A percentile compares a stretch with the other conserved stretches of the same genome.
Evolutionary conservation across 2,329 filamentous ascomycete genomes (phyloP).

Genomic region (Alternaria sp.): DNA sequence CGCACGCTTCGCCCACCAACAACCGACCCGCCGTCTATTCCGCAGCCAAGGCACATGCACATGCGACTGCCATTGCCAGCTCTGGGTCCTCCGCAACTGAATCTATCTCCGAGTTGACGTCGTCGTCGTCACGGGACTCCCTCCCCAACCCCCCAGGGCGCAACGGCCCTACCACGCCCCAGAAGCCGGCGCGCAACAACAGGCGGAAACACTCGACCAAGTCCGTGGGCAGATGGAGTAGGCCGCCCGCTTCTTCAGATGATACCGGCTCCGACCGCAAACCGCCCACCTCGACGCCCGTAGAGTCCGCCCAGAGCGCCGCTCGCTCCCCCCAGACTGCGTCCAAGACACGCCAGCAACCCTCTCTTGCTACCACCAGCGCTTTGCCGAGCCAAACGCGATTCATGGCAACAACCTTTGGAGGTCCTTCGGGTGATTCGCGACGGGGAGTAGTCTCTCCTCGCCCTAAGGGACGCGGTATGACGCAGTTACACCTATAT

Average conservation of each 20-base stretch:
- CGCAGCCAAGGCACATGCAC: slow-evolving; percentile 26
- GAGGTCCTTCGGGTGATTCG: slow-evolving; percentile 50
- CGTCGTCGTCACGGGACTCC: slow-evolving; percentile 42
- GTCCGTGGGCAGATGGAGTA: slow-evolving; percentile 42
- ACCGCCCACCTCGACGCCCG: slow-evolving; percentile 29
- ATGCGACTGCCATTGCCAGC: slow-evolving; percentile 39
- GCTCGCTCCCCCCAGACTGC: slow-evolving; percentile 29
- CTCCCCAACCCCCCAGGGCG: slow-evolving; percentile 35
- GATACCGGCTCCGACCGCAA: slow-evolving; percentile 39
- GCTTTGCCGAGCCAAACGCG: slow-evolving; percentile 29
- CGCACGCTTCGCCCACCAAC: slow-evolving; percentile 25
- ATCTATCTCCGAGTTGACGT: slow-evolving; percentile 40
- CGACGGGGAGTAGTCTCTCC: slow-evolving; percentile 54
- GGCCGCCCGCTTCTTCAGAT: slow-evolving; percentile 35
- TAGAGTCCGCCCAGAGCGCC: slow-evolving; percentile 23
- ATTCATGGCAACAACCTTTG: slow-evolving; percentile 51
- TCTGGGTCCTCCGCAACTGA: slow-evolving; percentile 37
- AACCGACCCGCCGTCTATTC: slow-evolving; percentile 21
- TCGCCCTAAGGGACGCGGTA: slow-evolving; percentile 55
- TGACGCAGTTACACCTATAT: slow-evolving; percentile 22
- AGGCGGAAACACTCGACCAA: slow-evolving; percentile 40
- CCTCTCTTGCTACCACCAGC: slow-evolving; percentile 26
- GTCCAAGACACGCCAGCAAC: slow-evolving; percentile 26
- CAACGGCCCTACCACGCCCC: slow-evolving; percentile 33
- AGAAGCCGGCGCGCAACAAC: slow-evolving; percentile 38